A percentile compares a stretch with the other conserved stretches of the same genome.
Conservation (phyloP, 495 filamentous ascomycete genomes). For the Lasiosphaeris hirsuta region DNA sequence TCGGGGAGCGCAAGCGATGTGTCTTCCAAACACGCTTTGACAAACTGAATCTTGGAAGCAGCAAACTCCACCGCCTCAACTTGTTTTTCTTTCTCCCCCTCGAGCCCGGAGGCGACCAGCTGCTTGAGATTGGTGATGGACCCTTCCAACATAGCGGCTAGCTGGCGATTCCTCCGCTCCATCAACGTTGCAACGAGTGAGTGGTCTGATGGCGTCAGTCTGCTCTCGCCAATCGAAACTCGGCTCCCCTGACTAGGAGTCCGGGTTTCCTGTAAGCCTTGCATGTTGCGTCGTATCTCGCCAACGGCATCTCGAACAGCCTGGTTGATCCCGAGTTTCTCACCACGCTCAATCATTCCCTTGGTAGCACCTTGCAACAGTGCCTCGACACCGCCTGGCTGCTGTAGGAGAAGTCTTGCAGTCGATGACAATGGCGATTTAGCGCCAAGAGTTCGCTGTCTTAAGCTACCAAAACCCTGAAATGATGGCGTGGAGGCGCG, state of each 20-base stretch:
- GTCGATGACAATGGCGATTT: constrained; percentile 55
- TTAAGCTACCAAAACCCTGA: constrained; percentile 28
- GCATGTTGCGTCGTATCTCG: constrained; percentile 60
- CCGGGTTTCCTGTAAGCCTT: constrained; percentile 42
- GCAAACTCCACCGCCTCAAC: constrained; percentile 58
- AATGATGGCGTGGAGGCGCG: constrained; percentile 32
- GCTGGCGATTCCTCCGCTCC: constrained; percentile 66
- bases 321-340: constrained; percentile 84
- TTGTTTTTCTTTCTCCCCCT: constrained; percentile 34
- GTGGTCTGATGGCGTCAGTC: constrained; percentile 14
- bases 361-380: constrained; percentile 84
- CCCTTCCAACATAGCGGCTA: constrained; percentile 70
- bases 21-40: constrained; percentile 74
- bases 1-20: constrained; percentile 52
- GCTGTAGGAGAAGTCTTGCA: constrained; percentile 53
- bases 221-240: constrained; percentile 28
- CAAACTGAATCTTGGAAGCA: constrained; percentile 70
- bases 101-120: constrained; percentile 34
- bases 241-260: constrained; percentile 29
- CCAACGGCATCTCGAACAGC: constrained; percentile 85
- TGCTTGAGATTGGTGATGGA: constrained; percentile 65
- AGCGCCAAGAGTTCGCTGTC: constrained; percentile 33
- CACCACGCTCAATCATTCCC: constrained; percentile 75
- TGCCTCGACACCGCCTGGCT: constrained; percentile 65
- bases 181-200: constrained; percentile 43